A percentile compares a stretch with the other conserved stretches of the same genome.
Evolutionary conservation across 257 asterid species (phyloP).

Genomic region (Eustoma russellianum): DNA sequence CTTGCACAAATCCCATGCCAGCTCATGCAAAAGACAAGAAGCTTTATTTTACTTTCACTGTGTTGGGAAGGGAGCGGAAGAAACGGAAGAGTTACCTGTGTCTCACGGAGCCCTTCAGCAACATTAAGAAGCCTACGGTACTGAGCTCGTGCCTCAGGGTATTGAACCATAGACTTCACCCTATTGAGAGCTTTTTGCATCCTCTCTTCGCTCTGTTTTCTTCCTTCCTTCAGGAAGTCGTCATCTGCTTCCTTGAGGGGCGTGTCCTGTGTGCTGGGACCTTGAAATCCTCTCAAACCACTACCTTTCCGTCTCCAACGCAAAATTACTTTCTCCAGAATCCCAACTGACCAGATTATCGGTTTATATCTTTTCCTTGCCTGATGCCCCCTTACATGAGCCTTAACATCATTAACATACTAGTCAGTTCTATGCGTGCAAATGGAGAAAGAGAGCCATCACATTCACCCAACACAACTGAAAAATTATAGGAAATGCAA

Average conservation of each 20-base stretch:
- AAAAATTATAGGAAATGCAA: slow-evolving; percentile 14
- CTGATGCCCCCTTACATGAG: slow-evolving; percentile 98
- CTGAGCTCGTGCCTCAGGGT: slow-evolving; percentile 89
- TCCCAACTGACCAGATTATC: slow-evolving; percentile 87
- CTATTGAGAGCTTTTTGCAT: slow-evolving; percentile 77
- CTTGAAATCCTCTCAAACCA: slow-evolving; percentile 79
- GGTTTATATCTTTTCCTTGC: slow-evolving; percentile 82
- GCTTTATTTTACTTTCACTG: no score
- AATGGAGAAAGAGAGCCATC: not conserved
- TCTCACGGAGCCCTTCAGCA: slow-evolving; percentile 73
- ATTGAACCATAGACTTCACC: slow-evolving; percentile 84
- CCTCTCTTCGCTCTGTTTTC: slow-evolving; percentile 84
- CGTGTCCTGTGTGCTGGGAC: slow-evolving; percentile 19
- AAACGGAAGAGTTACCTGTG: slow-evolving; percentile 35
- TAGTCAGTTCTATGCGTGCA: no score
- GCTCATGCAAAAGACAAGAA: no score
- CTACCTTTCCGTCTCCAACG: slow-evolving; percentile 92
- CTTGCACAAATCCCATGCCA: no score
- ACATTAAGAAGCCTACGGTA: slow-evolving; percentile 82
- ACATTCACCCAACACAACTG: no score
- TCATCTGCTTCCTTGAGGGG: slow-evolving; percentile 61
- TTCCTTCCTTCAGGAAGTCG: slow-evolving; percentile 76
- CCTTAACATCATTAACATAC: slow-evolving; percentile 37
- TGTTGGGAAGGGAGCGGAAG: no score
- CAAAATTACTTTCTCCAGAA: slow-evolving; percentile 81